Base-by-base conservation (phyloP, 1,284 basidiomycete genomes). In the Athelia psychrophila region DNA sequence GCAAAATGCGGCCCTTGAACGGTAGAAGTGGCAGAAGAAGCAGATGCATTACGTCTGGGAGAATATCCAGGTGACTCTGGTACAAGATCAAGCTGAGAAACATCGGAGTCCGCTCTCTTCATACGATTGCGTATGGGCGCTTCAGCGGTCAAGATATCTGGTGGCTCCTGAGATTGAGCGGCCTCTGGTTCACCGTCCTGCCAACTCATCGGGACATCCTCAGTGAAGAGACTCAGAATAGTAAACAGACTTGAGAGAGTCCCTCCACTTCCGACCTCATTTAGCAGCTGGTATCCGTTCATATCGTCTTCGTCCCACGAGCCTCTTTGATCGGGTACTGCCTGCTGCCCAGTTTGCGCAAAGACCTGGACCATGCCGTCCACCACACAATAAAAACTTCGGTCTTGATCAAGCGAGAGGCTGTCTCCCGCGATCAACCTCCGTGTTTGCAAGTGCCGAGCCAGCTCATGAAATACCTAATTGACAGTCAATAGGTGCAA, bases 171-270 rank as follows among this genome's bases (percentile, higher is more conserved):
- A 46, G 22, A 54, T 40, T 53, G 70, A 40, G 58, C 57, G 24
- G 60, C 60, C 27, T 69, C 62, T n/a, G 63, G 57, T 48, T 72
- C 71, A 20, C 81, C 82, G 54, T 88, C 84, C 65, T 88, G 84
- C 91, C 93, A 96, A 54, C 92, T 89, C 60, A 98, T 84, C 69
- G 95, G 90, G 61, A 99, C 88, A 64, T 98, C 91, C 69, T 99
- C 96, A 1, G 97, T 99, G 71, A 99, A 99, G 46, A 99, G 77
- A 53, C 76, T 91, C 49, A 99, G 80, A 64, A 99, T 99, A 13
- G 94, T 98, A 71, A 99, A 98, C 36, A 98, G 78, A 61, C 93
- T 96, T 36, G 94, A 96, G 15, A 98, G 76, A 0, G 95, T 99
- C 10, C 96, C 94, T 4, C 95, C 95, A n/a, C 87, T 90, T 36